Conservation (phyloP, 1,284 basidiomycete genomes). For the Coniophora puteana region DNA sequence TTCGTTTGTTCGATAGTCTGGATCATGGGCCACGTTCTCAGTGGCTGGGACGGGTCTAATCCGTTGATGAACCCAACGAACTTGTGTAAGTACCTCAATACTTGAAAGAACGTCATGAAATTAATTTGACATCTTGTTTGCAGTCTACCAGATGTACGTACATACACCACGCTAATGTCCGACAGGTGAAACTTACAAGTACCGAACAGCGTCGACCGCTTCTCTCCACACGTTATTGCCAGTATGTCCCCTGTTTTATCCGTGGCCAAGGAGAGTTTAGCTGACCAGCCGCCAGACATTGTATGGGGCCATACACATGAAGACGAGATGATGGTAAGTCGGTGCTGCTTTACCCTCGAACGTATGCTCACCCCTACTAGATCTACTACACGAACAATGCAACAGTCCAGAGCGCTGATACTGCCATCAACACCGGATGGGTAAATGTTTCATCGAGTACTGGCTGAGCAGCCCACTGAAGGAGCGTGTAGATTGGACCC, state of each 20-base stretch:
- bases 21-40: conserved; percentile 77
- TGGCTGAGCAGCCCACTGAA: conserved; percentile 5
- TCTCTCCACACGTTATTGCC: conserved; percentile 75
- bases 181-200: conserved; percentile 5
- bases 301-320: conserved; percentile 85
- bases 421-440: conserved; percentile 58
- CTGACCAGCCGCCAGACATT: conserved; percentile 41
- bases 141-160: conserved; percentile 72
- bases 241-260: conserved; percentile 37
- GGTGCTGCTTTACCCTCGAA: neutral
- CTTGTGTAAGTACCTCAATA: conserved; percentile 48
- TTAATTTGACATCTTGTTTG: conserved; percentile 5
- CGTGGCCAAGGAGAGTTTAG: conserved; percentile 2
- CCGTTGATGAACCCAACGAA: conserved; percentile 58
- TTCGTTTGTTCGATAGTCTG: conserved; percentile 44
- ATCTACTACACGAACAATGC: conserved; percentile 77
- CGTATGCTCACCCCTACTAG: conserved; percentile 26
- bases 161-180: neutral
- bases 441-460: conserved; percentile 18
- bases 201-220: conserved; percentile 67
- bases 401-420: conserved; percentile 52
- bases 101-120: neutral
- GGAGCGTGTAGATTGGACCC: conserved; percentile 49
- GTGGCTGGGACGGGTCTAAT: conserved; percentile 75
- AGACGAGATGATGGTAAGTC: conserved; percentile 64